Percentiles rank a stretch among this genome's conserved stretches.
phyloP scores from a whole-genome alignment of 192 early-diverging fungal species.

The Paraglomus brasilianum region DNA sequence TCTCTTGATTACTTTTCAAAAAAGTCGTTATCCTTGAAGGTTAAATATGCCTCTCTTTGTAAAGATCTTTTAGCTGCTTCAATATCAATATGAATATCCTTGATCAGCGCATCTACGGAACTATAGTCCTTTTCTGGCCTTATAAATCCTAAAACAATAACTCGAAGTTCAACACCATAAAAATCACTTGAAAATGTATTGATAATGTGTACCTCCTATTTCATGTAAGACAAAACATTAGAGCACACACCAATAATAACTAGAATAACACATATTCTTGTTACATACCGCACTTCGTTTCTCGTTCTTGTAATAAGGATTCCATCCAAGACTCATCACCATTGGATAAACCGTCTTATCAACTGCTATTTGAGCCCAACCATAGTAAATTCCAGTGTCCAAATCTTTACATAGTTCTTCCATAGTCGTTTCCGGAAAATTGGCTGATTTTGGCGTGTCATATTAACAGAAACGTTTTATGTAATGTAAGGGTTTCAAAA shows the following conservation, averaged over 20 bases:
- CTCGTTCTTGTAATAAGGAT: constrained; percentile 97
- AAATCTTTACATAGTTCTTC: constrained; percentile 59
- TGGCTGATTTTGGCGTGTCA: constrained; percentile 74
- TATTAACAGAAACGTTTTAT: too few relatives aligned
- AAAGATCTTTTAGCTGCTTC: constrained; percentile 70
- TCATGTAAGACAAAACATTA: too few relatives aligned
- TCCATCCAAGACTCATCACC: constrained; percentile 99
- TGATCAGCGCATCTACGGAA: constrained; percentile 84
- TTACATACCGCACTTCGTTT: constrained; percentile 80
- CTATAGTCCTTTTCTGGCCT: constrained; percentile 88
- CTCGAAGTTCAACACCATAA: constrained; percentile 79
- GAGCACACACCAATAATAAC: too few relatives aligned
- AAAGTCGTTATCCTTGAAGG: constrained; percentile 39
- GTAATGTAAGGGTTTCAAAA: too few relatives aligned
- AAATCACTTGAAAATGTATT: constrained; percentile 87
- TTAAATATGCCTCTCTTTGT: constrained; percentile 54
- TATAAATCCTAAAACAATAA: constrained; percentile 87
- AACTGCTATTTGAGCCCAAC: constrained; percentile 81
- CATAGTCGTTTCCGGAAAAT: constrained; percentile 79
- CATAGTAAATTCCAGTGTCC: constrained; percentile 91
- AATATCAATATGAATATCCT: constrained; percentile 93
- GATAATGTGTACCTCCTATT: constrained; percentile 93
- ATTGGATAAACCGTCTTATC: constrained; percentile 73
- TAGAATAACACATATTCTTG: too few relatives aligned
- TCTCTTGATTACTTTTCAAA: neutral